phyloP scores from a whole-genome alignment of 1,284 basidiomycete genomes.

The Singerocomus inundabilis region DNA sequence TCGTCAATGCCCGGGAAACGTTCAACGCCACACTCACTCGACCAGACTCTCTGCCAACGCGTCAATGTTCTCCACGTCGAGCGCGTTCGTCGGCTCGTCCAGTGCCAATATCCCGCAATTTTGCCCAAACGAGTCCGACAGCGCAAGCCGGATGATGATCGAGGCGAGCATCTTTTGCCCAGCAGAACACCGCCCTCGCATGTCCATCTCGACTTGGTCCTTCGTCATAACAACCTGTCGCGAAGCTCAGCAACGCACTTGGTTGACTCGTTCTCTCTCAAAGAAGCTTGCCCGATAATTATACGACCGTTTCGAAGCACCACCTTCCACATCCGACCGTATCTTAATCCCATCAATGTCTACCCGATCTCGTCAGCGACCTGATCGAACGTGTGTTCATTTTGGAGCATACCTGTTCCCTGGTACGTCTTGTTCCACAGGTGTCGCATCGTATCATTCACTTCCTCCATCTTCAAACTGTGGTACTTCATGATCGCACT shows the following conservation, averaged over 20 bases:
- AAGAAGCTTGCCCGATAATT: slow-evolving; percentile 83
- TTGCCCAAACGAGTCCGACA: slow-evolving; percentile 96
- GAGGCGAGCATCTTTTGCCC: slow-evolving; percentile 99
- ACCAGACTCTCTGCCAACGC: slow-evolving; percentile 89
- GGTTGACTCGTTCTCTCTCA: slow-evolving; percentile 3
- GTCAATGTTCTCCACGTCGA: slow-evolving; percentile 96
- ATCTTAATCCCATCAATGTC: slow-evolving; percentile 99
- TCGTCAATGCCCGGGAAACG: not conserved
- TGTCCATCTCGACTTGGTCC: slow-evolving; percentile 98
- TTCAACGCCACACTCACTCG: slow-evolving; percentile 66
- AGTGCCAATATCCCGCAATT: slow-evolving; percentile 97
- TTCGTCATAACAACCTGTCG: slow-evolving; percentile 94
- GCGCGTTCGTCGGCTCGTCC: slow-evolving; percentile 97
- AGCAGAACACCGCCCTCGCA: slow-evolving; percentile 97
- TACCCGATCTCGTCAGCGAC: slow-evolving; percentile 32
- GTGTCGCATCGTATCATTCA: slow-evolving; percentile 95
- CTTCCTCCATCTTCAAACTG: slow-evolving; percentile 99
- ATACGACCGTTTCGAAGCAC: slow-evolving; percentile 87
- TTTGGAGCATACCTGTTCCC: slow-evolving; percentile 77
- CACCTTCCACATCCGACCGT: slow-evolving; percentile 89
- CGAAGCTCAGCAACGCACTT: slow-evolving; percentile 25
- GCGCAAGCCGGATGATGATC: slow-evolving; percentile 97
- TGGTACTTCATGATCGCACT: slow-evolving; percentile 99
- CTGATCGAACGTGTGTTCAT: slow-evolving; percentile 6
- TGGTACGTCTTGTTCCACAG: slow-evolving; percentile 99